Conservation (phyloP, 495 filamentous ascomycete genomes). For the Tirmania nivea region DNA sequence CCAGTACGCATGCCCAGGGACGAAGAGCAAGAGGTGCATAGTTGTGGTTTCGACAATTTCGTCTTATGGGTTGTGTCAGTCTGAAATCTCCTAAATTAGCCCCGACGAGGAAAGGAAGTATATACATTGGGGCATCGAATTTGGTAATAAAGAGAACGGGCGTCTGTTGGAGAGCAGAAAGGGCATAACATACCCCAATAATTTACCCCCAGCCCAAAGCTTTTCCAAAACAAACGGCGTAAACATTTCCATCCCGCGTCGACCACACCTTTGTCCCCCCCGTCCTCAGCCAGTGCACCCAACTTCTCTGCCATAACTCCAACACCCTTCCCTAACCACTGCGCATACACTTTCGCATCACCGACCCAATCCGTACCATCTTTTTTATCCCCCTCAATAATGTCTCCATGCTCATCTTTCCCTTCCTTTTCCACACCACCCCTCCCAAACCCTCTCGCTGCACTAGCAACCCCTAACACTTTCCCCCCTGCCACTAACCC, state of each 20-base stretch:
- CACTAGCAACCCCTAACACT: conserved; percentile 43
- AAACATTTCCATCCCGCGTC: conserved; percentile 31
- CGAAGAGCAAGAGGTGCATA: not conserved
- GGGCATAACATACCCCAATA: conserved; percentile 37
- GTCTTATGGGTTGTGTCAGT: not conserved
- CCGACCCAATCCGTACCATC: conserved; percentile 36
- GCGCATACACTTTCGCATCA: conserved; percentile 37
- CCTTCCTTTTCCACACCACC: conserved; percentile 5
- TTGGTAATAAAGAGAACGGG: conserved; percentile 13
- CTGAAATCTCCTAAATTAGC: not conserved
- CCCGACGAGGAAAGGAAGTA: not conserved
- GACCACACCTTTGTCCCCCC: conserved; percentile 12
- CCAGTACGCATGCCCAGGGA: not conserved
- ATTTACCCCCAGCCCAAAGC: conserved; percentile 48
- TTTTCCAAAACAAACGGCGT: conserved; percentile 39
- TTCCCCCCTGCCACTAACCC: conserved; percentile 44
- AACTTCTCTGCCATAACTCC: conserved; percentile 22
- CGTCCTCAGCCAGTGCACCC: conserved; percentile 31
- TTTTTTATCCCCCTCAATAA: not conserved
- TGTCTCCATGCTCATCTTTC: conserved; percentile 6
- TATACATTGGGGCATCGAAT: too few species aligned
- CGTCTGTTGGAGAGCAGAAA: conserved; percentile 8
- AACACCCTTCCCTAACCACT: conserved; percentile 46
- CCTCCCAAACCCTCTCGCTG: conserved; percentile 18
- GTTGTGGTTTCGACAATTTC: not conserved